A percentile compares a stretch with the other conserved stretches of the same genome.
Evolutionary conservation across 1,284 basidiomycete species (phyloP).

Genomic region (Trametes hirsuta): DNA sequence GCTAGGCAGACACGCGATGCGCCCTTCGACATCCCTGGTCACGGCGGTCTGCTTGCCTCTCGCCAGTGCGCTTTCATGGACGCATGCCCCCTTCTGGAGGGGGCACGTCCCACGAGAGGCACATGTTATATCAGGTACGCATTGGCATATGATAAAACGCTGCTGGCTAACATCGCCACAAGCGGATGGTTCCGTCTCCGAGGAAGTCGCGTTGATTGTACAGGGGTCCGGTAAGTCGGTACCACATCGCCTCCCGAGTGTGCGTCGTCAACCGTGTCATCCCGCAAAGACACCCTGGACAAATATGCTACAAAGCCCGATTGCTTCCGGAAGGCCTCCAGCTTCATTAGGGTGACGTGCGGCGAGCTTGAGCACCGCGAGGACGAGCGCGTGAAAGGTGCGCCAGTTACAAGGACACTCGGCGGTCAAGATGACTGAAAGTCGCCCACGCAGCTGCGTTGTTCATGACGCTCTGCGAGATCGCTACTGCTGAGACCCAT

Average conservation of each 20-base stretch:
- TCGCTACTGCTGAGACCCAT: slow-evolving; percentile 68
- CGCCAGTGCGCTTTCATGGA: slow-evolving; percentile 6
- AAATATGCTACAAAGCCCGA: slow-evolving; percentile 48
- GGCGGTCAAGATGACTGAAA: slow-evolving; percentile 6
- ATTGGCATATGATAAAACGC: neutral
- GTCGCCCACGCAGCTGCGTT: slow-evolving; percentile 58
- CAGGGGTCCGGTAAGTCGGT: slow-evolving; percentile 15
- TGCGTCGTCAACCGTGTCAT: neutral
- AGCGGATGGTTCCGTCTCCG: slow-evolving; percentile 4
- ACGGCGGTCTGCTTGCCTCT: neutral
- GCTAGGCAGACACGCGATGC: neutral
- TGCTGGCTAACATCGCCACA: neutral
- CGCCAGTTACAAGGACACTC: neutral
- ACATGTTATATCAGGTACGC: neutral
- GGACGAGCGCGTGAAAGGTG: slow-evolving; percentile 57
- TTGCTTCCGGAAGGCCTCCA: slow-evolving; percentile 62
- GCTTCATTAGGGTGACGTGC: slow-evolving; percentile 51
- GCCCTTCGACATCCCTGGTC: neutral
- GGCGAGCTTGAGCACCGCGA: slow-evolving; percentile 62
- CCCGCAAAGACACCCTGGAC: slow-evolving; percentile 23
- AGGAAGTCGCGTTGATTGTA: slow-evolving; percentile 14
- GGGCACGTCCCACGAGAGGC: neutral
- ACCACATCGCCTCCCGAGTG: neutral
- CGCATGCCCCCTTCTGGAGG: slow-evolving; percentile 1
- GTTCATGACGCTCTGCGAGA: slow-evolving; percentile 75